Evolutionary conservation across 73 alveolate genomes (phyloP).

Genomic region (Symbiodinium natans): DNA sequence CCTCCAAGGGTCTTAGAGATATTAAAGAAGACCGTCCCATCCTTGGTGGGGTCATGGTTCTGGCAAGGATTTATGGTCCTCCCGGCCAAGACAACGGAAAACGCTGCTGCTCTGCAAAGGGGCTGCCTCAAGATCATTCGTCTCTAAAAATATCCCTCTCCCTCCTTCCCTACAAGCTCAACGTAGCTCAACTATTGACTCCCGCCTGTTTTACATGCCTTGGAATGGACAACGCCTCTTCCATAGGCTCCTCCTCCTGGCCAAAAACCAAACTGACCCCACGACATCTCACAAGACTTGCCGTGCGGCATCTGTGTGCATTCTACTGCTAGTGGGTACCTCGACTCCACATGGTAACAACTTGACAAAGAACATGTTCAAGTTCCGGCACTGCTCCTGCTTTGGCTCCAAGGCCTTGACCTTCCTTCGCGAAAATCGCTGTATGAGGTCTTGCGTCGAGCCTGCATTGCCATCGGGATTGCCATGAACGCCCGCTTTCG

Average conservation of each 20-base stretch:
- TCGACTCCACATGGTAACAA: too few species aligned
- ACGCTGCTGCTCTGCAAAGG: neutral
- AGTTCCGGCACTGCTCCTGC: neutral
- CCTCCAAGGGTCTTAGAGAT: neutral
- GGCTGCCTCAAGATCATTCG: neutral
- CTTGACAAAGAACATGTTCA: too few species aligned
- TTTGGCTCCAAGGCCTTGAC: neutral
- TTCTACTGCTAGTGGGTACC: too few species aligned
- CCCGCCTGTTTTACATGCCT: neutral
- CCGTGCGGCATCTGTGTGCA: too few species aligned
- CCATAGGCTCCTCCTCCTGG: neutral
- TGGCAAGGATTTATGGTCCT: neutral
- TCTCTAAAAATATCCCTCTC: neutral
- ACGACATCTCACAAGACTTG: too few species aligned
- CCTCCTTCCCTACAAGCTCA: neutral
- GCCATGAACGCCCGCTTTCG: neutral
- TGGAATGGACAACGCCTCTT: neutral
- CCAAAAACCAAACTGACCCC: neutral
- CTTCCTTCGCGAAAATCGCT: neutral
- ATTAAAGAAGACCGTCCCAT: neutral
- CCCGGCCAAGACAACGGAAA: slow-evolving; percentile 5
- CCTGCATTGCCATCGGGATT: too few species aligned
- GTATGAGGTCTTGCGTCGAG: neutral
- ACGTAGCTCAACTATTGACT: neutral
- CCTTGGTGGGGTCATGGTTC: too few species aligned